Evolutionary conservation across 2,329 filamentous ascomycete species (phyloP), one percentile per base, ranked within the genome.

Genomic region (Neofusicoccum ribis): DNA sequence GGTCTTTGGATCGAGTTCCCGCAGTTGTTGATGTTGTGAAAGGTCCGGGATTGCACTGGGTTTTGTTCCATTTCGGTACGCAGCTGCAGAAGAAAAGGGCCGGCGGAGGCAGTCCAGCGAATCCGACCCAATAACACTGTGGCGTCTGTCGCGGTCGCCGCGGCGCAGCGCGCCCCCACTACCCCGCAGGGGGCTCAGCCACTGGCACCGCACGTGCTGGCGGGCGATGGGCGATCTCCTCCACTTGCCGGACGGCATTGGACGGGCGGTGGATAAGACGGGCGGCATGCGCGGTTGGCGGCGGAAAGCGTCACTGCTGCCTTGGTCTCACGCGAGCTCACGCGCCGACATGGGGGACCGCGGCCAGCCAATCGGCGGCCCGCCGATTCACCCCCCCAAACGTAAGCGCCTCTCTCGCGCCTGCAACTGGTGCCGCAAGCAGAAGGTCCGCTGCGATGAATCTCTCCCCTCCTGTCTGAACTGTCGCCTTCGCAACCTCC

Each of bases 361-460:
- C 12, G 49, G 17, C 20, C 46, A 46, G 49, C 66, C 41, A 67
- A 60, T 60, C 31, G 56, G 56, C 9, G 56, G 3, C 2, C 1
- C 27, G 15, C 56, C 56, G 41, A 23, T 47, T 60, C 17, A 1
- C 9, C 63, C 47, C 37, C 60, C 59, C 14, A 64, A 68, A 41
- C 51, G 63, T 41, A 43, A 66, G 34, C 65, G 67, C 23, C 52
- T 68, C 41, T 68, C 67, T 51, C 58, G 67, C 43, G 63, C 67
- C 12, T 68, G 67, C 47, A 65, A 68, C 56, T 63, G 49, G 43
- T 67, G 65, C 64, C 65, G 65, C 31, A 67, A 56, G 37, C 60
- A 66, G 47, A 67, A 66, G 34, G 63, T 68, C 27, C 65, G 67
- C 36, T 67, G 65, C 54, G 67, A 67, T 56, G 67, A 67, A 59